Evolutionary conservation across 176 grass and related monocot genomes (phyloP), one percentile per base, ranked within the genome.

Genomic region (Cocos nucifera): DNA sequence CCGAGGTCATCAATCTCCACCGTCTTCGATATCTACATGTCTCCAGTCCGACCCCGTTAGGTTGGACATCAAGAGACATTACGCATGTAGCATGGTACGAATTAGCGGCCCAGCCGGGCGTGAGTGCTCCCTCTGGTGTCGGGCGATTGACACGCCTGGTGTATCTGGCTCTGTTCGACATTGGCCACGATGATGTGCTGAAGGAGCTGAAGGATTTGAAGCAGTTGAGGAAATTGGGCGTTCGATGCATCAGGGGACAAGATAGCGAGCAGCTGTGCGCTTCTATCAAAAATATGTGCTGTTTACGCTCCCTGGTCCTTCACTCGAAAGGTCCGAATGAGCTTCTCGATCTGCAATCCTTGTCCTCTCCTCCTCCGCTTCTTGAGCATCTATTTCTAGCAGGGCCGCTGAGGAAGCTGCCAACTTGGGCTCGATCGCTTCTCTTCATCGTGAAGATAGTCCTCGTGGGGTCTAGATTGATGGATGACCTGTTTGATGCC

Each of bases 171-270:
- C 28, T 30, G 5, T 30, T 30, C 28, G 28, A 30, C 28, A 6
- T 30, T 1, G 28, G 0, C 28, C 28, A 30, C 6, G 58, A 61
- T 21, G 22, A 25, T 39, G 64, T 57, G 17, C 24, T 78, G 22
- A 14, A 5, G 15, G 67, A 78, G 25, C 66, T 78, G 4, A 53
- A 35, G 49, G n/a, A 53, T 10, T 30, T 78, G 29, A 78, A 44
- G 15, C 76, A 78, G 4, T 61, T 78, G 17, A 78, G 58, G 61
- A 70, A 59, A 27, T 59, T 78, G 67, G 75, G 67, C 8, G 71
- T 78, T 6, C 0, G 28, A 30, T 6, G 28, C 4, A 30, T 78
- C 16, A 78, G 60, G 52, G 22, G 17, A 57, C 25, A 15, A 19
- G 67, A 78, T 35, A 61, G 75, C 2, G 5, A 22, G 7, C 12